Evolutionary conservation across 2,329 filamentous ascomycete genomes (phyloP), one percentile per base, ranked within the genome.

Genomic region (Fusarium sp.): DNA sequence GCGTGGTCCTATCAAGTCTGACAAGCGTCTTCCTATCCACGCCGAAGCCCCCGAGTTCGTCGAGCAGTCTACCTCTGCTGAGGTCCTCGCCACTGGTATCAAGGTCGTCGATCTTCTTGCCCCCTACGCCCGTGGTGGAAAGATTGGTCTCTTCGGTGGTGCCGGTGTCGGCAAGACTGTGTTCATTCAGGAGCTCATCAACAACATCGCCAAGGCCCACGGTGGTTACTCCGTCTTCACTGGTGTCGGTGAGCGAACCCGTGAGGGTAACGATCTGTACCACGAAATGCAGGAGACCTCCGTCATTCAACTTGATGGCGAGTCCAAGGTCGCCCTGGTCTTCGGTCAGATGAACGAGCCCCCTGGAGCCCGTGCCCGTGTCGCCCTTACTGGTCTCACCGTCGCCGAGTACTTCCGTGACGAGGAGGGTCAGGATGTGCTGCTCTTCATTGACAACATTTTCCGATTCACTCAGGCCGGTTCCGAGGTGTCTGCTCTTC

Each of bases 321-420:
- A 98, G 80, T 98, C 96, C 84, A 99, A 99, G 92, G 96, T 98
- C 88, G 93, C 96, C 73, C 88, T 99, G 77, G 96, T 99, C 77
- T 99, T 99, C 87, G 96, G 96, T 89, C 96, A 99, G 89, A 99
- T 99, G 96, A 99, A 99, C 91, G 96, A 99, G 89, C 96, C 96
- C 83, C 96, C 96, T 73, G 96, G 96, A 89, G 96, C 96, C 81
- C 96, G 96, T 94, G 96, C 96, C 82, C 95, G 96, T 97, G 96
- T 99, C 80, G 96, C 96, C 79, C 92, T 99, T 80, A 99, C 96
- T 82, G 95, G 94, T 15, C 26, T 88, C 47, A 93, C 91, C 3
- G 83, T 94, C 10, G 91, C 91, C 43, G 93, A 98, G 78, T 93
- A 97, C 78, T 98, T 98, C 87, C 85, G 89, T 73, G 86, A 90